Conservation (phyloP, 345 rosid species). For the Cardamine chenopodiifolia region DNA sequence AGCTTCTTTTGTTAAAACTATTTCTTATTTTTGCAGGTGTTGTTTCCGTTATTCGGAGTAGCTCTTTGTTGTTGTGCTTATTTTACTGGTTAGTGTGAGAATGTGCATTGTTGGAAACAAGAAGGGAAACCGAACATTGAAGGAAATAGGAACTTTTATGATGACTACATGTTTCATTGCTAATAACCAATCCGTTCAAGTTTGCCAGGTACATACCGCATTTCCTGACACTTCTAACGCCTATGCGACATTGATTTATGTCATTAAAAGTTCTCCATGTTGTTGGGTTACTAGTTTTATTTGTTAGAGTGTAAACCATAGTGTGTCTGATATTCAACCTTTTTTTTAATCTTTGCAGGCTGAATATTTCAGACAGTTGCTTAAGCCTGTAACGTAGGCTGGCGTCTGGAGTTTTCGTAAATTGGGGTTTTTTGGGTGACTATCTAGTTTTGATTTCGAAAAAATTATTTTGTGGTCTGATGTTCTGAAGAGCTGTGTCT, state of each 20-base stretch:
- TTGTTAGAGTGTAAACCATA: not conserved
- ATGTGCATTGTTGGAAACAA: constrained; percentile 74
- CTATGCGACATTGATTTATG: constrained; percentile 3
- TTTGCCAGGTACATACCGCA: constrained; percentile 74
- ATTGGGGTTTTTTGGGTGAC: constrained; percentile 48
- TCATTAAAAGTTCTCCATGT: not conserved
- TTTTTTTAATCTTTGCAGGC: constrained; percentile 54
- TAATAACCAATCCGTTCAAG: constrained; percentile 74
- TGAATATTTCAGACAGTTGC: constrained; percentile 95
- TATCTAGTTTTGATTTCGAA: constrained; percentile 49
- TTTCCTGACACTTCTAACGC: not conserved
- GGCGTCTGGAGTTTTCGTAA: constrained; percentile 32
- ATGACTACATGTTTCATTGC: constrained; percentile 74
- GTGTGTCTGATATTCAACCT: not conserved
- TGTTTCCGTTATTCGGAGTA: constrained; percentile 25
- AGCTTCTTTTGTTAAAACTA: constrained; percentile 14
- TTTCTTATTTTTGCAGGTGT: constrained; percentile 46
- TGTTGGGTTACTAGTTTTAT: not conserved
- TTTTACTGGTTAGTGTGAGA: constrained; percentile 57
- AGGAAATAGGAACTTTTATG: constrained; percentile 77
- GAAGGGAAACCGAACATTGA: constrained; percentile 73
- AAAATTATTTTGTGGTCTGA: constrained; percentile 41
- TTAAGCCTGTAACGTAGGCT: constrained; percentile 96
- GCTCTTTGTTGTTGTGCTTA: constrained; percentile 31
- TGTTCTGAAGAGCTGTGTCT: constrained; percentile 43